phyloP scores from a whole-genome alignment of 164 flowering plant species.

The Vitis rupestris region DNA sequence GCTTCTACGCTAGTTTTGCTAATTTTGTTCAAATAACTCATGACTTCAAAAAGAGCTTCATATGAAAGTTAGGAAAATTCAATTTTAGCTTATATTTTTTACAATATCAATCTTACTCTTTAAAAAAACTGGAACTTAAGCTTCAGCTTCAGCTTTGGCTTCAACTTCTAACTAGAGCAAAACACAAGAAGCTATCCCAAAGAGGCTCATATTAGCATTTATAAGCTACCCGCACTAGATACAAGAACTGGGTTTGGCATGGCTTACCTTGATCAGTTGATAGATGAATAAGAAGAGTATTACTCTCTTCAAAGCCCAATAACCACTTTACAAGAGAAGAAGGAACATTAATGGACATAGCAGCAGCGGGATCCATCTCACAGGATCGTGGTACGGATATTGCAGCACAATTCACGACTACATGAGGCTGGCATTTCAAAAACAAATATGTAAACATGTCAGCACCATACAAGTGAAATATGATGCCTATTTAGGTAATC shows the following conservation, averaged over 20 bases:
- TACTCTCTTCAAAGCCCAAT: slow-evolving; percentile 39
- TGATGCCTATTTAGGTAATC: too few relatives aligned
- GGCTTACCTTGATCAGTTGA: slow-evolving; percentile 91
- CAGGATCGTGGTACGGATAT: slow-evolving; percentile 84
- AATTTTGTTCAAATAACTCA: too few relatives aligned
- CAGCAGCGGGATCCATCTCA: slow-evolving; percentile 68
- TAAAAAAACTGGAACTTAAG: too few relatives aligned
- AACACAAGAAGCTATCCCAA: too few relatives aligned
- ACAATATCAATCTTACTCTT: too few relatives aligned
- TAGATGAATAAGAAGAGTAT: slow-evolving; percentile 69
- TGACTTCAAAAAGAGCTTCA: too few relatives aligned
- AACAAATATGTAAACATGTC: not conserved
- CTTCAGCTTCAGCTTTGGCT: too few relatives aligned
- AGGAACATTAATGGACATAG: slow-evolving; percentile 83
- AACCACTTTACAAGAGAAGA: slow-evolving; percentile 78
- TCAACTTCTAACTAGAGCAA: too few relatives aligned
- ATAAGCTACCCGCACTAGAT: not conserved
- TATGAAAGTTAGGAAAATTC: too few relatives aligned
- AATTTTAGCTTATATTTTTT: too few relatives aligned
- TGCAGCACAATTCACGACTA: slow-evolving; percentile 91
- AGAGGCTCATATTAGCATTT: too few relatives aligned
- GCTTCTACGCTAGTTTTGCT: too few relatives aligned
- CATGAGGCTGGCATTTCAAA: slow-evolving; percentile 62
- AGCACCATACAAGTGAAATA: slow-evolving; percentile 2
- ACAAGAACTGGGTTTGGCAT: not conserved